Evolutionary conservation across 805 yeast genomes (phyloP).

Genomic region (Nakazawaea anatomiae): DNA sequence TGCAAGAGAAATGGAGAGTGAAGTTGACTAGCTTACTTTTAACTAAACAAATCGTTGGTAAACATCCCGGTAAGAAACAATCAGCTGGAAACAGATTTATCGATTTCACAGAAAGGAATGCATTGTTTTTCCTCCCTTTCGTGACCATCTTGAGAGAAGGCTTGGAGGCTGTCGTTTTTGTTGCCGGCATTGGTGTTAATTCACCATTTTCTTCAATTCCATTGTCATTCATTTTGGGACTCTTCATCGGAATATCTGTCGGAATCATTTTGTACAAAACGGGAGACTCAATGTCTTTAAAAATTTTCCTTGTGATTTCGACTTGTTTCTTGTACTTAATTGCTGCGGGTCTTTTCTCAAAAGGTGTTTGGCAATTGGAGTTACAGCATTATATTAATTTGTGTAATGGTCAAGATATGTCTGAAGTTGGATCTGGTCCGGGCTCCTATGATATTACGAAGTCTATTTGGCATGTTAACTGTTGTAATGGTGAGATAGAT

Average conservation of each 20-base stretch:
- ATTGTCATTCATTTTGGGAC: slow-evolving; percentile 25
- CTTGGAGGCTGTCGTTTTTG: slow-evolving; percentile 83
- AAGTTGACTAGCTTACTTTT: slow-evolving; percentile 24
- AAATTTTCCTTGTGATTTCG: slow-evolving; percentile 33
- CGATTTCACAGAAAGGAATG: slow-evolving; percentile 60
- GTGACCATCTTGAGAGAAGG: slow-evolving; percentile 87
- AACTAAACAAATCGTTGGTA: slow-evolving; percentile 7
- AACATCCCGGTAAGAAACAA: slow-evolving; percentile 24
- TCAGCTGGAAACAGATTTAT: slow-evolving; percentile 44
- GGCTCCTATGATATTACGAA: slow-evolving; percentile 38
- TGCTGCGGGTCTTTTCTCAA: slow-evolving; percentile 39
- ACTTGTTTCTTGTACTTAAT: slow-evolving; percentile 39
- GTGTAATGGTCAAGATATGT: slow-evolving; percentile 39
- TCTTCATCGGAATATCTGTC: slow-evolving; percentile 29
- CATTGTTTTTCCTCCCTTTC: slow-evolving; percentile 85
- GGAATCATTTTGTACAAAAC: slow-evolving; percentile 34
- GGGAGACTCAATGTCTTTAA: slow-evolving; percentile 37
- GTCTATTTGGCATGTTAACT: slow-evolving; percentile 46
- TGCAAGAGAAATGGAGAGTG: slow-evolving; percentile 38
- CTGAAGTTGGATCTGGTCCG: slow-evolving; percentile 44
- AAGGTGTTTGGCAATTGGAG: slow-evolving; percentile 43
- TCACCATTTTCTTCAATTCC: slow-evolving; percentile 29
- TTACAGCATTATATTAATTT: slow-evolving; percentile 32
- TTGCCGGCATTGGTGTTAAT: slow-evolving; percentile 78
- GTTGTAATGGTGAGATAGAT: slow-evolving; percentile 43